Evolutionary conservation across 768 basidiomycete species (phyloP).

Genomic region (Gymnopilus dilepis): DNA sequence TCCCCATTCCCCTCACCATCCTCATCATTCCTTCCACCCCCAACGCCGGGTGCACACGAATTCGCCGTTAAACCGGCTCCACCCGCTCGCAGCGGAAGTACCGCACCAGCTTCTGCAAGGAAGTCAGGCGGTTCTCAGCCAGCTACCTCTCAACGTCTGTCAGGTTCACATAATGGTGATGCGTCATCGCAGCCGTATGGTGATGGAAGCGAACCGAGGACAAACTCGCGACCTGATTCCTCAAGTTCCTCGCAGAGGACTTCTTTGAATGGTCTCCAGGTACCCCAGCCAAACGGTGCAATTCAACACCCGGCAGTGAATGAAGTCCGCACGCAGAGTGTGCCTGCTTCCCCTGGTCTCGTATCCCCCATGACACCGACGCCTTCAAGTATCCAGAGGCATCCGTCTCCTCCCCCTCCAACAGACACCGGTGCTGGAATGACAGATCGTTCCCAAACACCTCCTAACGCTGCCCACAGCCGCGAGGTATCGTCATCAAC

Average conservation of each 20-base stretch:
- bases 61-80: constrained; percentile 58
- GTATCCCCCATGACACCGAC: constrained; percentile 33
- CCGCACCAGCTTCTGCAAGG: constrained; percentile 12
- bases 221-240: neutral
- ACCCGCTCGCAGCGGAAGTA: constrained; percentile 29
- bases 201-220: neutral
- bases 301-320: constrained; percentile 18
- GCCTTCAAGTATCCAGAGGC: constrained; percentile 28
- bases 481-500: constrained; percentile 19
- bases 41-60: constrained; percentile 69
- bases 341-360: constrained; percentile 18
- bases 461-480: neutral
- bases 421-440: neutral
- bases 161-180: neutral
- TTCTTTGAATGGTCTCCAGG: constrained; percentile 5
- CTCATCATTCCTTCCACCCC: constrained; percentile 71
- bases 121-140: constrained; percentile 18
- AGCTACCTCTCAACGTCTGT: constrained; percentile 12
- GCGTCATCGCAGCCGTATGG: neutral
- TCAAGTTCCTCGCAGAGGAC: neutral
- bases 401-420: constrained; percentile 24
- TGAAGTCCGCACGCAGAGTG: neutral
- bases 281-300: constrained; percentile 2
- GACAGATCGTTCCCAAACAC: neutral
- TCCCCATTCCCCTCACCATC: constrained; percentile 67